A percentile compares a stretch with the other conserved stretches of the same genome.
Evolutionary conservation across 306 rosid species (phyloP).

Genomic region (Arachis stenosperma): DNA sequence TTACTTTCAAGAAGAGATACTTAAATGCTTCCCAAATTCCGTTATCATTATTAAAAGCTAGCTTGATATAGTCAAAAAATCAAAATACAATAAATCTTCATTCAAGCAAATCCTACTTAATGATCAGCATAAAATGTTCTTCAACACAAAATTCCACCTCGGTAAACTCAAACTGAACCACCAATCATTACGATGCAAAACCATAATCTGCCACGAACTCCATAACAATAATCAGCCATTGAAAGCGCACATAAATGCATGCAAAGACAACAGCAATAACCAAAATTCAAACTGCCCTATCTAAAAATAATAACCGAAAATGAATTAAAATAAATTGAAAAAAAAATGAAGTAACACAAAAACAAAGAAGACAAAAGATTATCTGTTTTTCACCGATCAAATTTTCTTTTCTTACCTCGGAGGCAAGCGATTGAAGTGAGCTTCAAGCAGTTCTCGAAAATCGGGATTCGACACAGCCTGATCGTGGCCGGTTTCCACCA

Average conservation of each 20-base stretch:
- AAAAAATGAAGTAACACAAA: too few relatives aligned
- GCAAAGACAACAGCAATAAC: neutral
- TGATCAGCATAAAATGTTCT: neutral
- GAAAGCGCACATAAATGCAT: constrained; percentile 1
- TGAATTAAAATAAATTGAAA: neutral
- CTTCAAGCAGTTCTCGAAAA: constrained; percentile 79
- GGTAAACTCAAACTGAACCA: neutral
- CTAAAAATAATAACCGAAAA: constrained; percentile 16
- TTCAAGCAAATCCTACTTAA: neutral
- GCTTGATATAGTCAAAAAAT: neutral
- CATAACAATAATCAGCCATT: neutral
- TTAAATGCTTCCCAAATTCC: neutral
- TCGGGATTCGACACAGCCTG: constrained; percentile 69
- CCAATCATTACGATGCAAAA: neutral
- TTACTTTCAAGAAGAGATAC: neutral
- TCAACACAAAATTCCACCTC: constrained; percentile 16
- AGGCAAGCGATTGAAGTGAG: constrained; percentile 96
- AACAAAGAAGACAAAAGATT: neutral
- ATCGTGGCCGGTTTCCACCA: constrained; percentile 67
- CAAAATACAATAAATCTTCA: too few relatives aligned
- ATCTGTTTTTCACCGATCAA: neutral
- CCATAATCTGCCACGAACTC: constrained; percentile 23
- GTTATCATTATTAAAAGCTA: neutral
- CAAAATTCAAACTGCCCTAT: constrained; percentile 22
- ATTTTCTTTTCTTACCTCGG: constrained; percentile 53